A percentile compares a stretch with the other conserved stretches of the same genome.
phyloP scores from a whole-genome alignment of 495 filamentous ascomycete species.

The Xylaria flabelliformis region DNA sequence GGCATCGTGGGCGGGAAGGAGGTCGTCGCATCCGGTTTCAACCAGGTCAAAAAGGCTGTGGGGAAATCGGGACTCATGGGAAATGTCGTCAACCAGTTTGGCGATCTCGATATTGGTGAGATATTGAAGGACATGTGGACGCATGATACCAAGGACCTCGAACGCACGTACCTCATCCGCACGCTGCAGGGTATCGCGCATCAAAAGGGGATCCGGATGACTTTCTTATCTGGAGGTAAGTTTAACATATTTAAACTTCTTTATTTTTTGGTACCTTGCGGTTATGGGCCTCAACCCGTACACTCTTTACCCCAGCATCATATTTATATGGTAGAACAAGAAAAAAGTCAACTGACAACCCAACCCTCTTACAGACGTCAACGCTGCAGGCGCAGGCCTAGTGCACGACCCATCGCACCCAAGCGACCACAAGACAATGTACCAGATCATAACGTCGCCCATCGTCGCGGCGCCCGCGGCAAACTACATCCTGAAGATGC shows the following conservation, averaged over 20 bases:
- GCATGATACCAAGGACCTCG: constrained; percentile 95
- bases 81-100: constrained; percentile 90
- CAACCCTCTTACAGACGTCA: constrained; percentile 64
- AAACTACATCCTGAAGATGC: constrained; percentile 85
- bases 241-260: neutral
- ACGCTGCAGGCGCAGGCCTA: constrained; percentile 88
- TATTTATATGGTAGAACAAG: neutral
- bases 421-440: constrained; percentile 98
- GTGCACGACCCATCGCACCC: constrained; percentile 93
- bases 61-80: constrained; percentile 96
- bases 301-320: neutral
- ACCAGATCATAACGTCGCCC: constrained; percentile 90
- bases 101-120: constrained; percentile 94
- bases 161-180: constrained; percentile 94
- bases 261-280: neutral
- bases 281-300: neutral
- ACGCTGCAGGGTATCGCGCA: constrained; percentile 93
- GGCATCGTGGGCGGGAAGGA: constrained; percentile 94
- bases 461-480: constrained; percentile 88
- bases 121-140: constrained; percentile 97
- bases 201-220: constrained; percentile 94
- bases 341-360: constrained; percentile 1
- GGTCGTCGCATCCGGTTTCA: constrained; percentile 88
- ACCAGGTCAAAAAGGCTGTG: constrained; percentile 91
- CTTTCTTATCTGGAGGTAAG: constrained; percentile 85